Evolutionary conservation across 2,329 filamentous ascomycete species (phyloP), one percentile per base, ranked within the genome.

Genomic region (Tolypocladium ophioglossoides): DNA sequence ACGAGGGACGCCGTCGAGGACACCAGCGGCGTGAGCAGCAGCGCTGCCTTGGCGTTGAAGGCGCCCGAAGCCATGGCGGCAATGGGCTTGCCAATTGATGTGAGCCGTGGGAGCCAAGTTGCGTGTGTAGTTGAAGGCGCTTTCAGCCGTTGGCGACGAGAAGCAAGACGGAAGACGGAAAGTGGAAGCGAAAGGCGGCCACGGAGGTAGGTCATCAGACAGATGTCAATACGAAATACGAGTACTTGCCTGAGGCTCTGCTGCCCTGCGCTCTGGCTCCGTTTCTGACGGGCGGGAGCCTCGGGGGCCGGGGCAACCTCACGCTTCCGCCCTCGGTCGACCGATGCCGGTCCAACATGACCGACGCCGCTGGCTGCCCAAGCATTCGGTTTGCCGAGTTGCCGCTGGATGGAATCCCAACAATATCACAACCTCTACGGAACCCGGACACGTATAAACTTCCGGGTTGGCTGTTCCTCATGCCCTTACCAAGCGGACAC

Each of bases 1-100:
- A 72, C 68, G 51, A 78, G 67, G 0, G 74, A 71, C 59, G 70
- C 70, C 2, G 75, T 76, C 3, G 74, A 73, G n/a, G 74, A 73
- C 58, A 78, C 58, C 27, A 78, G 64, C 0, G 76, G 76, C 2
- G 73, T 66, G 20, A 74, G 60, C 48, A 76, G 70, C 37, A 78
- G 66, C 41, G 63, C 55, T 8, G 68, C 66, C 47, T 68, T 60
- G 12, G 30, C 30, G 30, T 9, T 30, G 61, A 74, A 70, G 41
- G 59, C 56, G 18, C 63, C 62, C 1, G 70, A 71, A 35, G 72
- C 70, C 72, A 74, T 74, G 53, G 16, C 34, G 22, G 40, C 37
- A 2, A 24, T 22, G 40, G 20, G 38, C 8, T 6, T 14, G 34
- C 4, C 4, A 4, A 7, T 22, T 11, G 14, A n/a, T 2, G 41